phyloP scores from a whole-genome alignment of 2,329 filamentous ascomycete species.

The Immersiporthe knoxdaviesiana region DNA sequence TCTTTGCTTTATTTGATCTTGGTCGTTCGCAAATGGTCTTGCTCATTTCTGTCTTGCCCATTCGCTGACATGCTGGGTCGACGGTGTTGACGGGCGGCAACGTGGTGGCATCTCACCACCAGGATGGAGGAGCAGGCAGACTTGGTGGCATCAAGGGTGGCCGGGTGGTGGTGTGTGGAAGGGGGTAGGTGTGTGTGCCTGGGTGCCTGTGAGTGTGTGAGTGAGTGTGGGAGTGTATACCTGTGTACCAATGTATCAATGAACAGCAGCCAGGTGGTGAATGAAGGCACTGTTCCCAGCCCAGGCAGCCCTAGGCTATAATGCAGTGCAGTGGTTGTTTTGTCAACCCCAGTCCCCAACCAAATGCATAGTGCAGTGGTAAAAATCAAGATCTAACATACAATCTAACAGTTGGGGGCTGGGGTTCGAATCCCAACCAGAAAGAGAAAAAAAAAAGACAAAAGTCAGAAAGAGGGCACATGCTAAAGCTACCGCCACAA shows the following conservation, averaged over 20 bases:
- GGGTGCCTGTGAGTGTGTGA: too few species aligned
- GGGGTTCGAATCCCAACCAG: background rate
- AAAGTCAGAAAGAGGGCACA: background rate
- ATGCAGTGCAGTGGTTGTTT: background rate
- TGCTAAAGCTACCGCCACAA: background rate
- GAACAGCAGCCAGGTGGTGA: background rate
- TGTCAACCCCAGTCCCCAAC: background rate
- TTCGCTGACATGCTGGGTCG: background rate
- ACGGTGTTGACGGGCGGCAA: background rate
- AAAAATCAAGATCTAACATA: background rate
- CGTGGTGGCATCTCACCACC: background rate
- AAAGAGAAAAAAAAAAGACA: background rate
- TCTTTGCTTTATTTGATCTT: background rate
- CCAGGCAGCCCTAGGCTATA: background rate
- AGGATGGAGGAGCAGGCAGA: background rate
- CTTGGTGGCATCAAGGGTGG: background rate
- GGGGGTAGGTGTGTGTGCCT: too few species aligned
- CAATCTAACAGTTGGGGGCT: background rate
- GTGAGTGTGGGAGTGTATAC: background rate
- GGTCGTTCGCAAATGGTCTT: background rate
- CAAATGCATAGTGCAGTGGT: slow-evolving; percentile 1
- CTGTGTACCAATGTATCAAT: background rate
- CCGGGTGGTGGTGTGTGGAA: background rate
- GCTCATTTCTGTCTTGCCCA: background rate
- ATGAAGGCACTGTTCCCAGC: background rate